Conservation (phyloP, 345 rosid species). For the Sonneratia alba region DNA sequence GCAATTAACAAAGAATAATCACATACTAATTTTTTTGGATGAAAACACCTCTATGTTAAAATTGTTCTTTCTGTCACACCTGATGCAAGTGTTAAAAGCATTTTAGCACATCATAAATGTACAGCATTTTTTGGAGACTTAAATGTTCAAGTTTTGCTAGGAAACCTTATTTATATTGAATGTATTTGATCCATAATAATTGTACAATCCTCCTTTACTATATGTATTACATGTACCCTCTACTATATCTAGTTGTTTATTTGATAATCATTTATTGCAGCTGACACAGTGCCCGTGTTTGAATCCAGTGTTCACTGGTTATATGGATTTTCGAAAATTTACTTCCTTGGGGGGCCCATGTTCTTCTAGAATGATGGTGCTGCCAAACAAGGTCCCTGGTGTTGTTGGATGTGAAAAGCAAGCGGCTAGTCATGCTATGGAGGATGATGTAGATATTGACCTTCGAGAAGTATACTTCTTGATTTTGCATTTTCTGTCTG, state of each 20-base stretch:
- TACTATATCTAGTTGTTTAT: neutral
- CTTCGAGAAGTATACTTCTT: conserved; percentile 80
- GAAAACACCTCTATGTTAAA: too few relatives aligned
- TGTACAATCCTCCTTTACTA: too few relatives aligned
- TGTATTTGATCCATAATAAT: too few relatives aligned
- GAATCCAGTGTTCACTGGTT: conserved; percentile 2
- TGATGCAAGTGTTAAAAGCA: too few relatives aligned
- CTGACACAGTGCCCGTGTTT: neutral
- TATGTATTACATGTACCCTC: neutral
- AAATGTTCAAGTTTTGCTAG: too few relatives aligned
- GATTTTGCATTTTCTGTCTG: conserved; percentile 82
- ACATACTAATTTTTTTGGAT: too few relatives aligned
- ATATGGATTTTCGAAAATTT: conserved; percentile 52
- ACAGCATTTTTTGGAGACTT: too few relatives aligned
- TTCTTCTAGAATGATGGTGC: conserved; percentile 35
- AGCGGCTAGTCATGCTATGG: conserved; percentile 21
- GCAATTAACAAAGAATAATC: too few relatives aligned
- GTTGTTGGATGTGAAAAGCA: conserved; percentile 33
- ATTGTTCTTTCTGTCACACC: too few relatives aligned
- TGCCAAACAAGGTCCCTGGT: conserved; percentile 30
- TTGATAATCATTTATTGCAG: neutral
- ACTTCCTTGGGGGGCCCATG: conserved; percentile 30
- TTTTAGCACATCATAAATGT: too few relatives aligned
- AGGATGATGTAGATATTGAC: conserved; percentile 50
- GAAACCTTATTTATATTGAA: too few relatives aligned